Evolutionary conservation across 2,329 filamentous ascomycete species (phyloP), one percentile per base, ranked within the genome.

Genomic region (Trichoderma sp.): DNA sequence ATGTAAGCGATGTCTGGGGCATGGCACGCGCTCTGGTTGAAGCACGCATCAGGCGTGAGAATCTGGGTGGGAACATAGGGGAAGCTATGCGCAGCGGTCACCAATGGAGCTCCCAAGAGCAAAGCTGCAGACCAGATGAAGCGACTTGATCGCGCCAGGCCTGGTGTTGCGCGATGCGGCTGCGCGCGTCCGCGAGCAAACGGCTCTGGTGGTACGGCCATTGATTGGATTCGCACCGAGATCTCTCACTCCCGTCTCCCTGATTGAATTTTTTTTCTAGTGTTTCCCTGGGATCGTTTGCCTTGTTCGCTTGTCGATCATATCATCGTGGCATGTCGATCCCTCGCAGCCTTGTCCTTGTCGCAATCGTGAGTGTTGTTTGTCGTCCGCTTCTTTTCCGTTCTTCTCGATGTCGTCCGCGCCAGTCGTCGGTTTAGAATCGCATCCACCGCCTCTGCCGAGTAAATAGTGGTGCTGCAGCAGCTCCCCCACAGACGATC

Each of bases 1-100:
- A 95, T 86, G 80, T 96, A 97, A 72, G 90, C 90, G 36, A 88
- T 79, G 21, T 88, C 84, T 73, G 74, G 79, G 70, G 75, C 80
- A 74, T 76, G 77, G 77, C 78, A 80, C 34, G 75, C 71, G 39
- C 76, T 65, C 26, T 83, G 80, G 73, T 87, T 84, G 68, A 84
- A 80, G 72, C 81, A 82, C n/a, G 75, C 70, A 71, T 81, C 78
- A 7, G 87, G 84, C 60, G 90, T 85, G 72, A 95, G 87, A 67
- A 97, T 86, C 34, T 88, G 89, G 0, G 94, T 94, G 3, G 93
- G 92, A 70, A 91, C 90, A 83, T 97, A 97, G 30, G 93, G 94
- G 67, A 94, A 86, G 63, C 80, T 80, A 76, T 85, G 83, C 66
- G 85, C 83, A 7, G 85, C 83, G 7, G 78, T 74, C 14, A 21